phyloP scores from a whole-genome alignment of 768 basidiomycete species.

The Phanerochaete sordida region DNA sequence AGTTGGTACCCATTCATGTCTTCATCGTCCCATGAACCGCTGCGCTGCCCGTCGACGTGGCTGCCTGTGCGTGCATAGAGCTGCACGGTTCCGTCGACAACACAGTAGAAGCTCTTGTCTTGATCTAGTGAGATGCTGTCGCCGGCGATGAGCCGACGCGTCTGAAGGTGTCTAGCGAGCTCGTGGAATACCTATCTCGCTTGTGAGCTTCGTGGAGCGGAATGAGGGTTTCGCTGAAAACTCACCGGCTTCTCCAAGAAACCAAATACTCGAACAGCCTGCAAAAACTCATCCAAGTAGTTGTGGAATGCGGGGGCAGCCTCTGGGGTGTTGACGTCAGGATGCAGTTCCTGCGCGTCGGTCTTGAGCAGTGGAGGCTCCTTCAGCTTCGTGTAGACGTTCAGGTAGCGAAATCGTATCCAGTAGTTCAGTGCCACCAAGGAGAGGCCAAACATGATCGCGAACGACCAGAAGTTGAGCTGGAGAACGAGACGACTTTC shows the following conservation, averaged over 20 bases:
- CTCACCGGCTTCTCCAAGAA: conserved; percentile 95
- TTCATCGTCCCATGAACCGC: conserved; percentile 73
- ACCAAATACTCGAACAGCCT: conserved; percentile 95
- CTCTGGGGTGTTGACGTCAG: conserved; percentile 80
- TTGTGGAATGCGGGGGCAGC: conserved; percentile 84
- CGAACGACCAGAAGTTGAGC: conserved; percentile 92
- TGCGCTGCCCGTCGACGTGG: conserved; percentile 38
- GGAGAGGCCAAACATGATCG: conserved; percentile 67
- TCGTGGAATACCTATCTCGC: conserved; percentile 85
- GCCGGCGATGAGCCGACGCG: conserved; percentile 90
- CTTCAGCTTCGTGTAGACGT: conserved; percentile 70
- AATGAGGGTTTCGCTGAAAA: too few species aligned
- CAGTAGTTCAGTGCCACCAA: conserved; percentile 74
- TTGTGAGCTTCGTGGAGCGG: too few species aligned
- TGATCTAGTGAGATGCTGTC: conserved; percentile 89
- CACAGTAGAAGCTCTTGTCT: conserved; percentile 96
- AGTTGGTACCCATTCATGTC: conserved; percentile 95
- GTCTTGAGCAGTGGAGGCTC: conserved; percentile 81
- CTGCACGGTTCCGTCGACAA: conserved; percentile 96
- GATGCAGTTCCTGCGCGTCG: conserved; percentile 84
- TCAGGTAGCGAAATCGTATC: conserved; percentile 79
- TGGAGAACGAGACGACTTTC: conserved; percentile 26
- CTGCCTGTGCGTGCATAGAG: conserved; percentile 78
- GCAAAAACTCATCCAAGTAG: conserved; percentile 94
- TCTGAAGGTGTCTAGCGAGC: conserved; percentile 93